Evolutionary conservation across 1,139 yeast genomes (phyloP), one percentile per base, ranked within the genome.

Genomic region (Yamadazyma mexicana): DNA sequence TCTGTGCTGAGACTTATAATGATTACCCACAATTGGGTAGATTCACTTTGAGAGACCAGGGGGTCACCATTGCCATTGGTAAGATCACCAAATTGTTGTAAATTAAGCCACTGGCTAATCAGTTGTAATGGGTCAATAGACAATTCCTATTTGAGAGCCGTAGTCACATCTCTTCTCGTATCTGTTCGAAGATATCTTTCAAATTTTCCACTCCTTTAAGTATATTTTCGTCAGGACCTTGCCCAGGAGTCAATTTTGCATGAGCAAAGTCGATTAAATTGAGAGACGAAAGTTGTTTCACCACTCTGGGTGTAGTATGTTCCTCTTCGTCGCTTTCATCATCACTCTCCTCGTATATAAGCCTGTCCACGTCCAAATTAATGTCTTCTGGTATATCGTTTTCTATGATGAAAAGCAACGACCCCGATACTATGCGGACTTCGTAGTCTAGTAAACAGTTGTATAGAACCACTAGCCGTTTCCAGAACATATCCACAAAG

Each of bases 31-130:
- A 92, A 69, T 78, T 92, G 57, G 99, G 98, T 62, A 84, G 99
- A 68, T 92, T 92, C 64, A 92, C 98, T 29, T 79, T 92, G 65
- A 88, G 99, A 76, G 98, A 92, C 67, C 98, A 92, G 72, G 98
- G 98, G 61, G 81, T 82, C 48, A 92, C 98, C 40, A 89, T 92
- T 66, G 99, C 98, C 50, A 94, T 92, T 66, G 99, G 99, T 69
- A 91, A 91, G 71, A 88, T 92, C 56, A 82, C 88, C 43, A 85
- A 84, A 65, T 70, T 85, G 51, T 73, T 84, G 59, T 62, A 63
- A 47, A 14, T 24, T 11, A 20, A 8, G 22, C 22, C 22, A 5
- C 8, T 20, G 8, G 22, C 22, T 20, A 20, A 20, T 20, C 23
- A 30, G n/a, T 5, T 14, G 7, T 6, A 9, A 23, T 29, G 17